Conservation (phyloP, 805 yeast species). For the Candida andamanensis region DNA sequence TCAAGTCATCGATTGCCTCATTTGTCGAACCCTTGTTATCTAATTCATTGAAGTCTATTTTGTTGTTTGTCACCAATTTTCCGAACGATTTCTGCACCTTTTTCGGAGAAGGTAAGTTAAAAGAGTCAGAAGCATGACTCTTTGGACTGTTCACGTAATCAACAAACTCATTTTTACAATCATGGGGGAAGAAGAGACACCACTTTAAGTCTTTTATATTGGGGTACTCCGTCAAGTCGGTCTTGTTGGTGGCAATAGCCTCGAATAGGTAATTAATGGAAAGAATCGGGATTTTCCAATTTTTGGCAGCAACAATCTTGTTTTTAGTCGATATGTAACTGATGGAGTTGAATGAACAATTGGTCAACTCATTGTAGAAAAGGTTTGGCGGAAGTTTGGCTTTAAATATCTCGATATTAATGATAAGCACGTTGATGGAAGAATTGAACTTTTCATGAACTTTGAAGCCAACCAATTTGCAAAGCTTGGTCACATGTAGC, state of each 20-base stretch:
- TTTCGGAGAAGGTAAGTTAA: slow-evolving; percentile 51
- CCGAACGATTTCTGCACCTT: slow-evolving; percentile 44
- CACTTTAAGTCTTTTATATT: slow-evolving; percentile 43
- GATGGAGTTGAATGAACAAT: slow-evolving; percentile 32
- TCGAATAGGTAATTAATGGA: slow-evolving; percentile 47
- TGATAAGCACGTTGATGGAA: slow-evolving; percentile 51
- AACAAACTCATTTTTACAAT: slow-evolving; percentile 8
- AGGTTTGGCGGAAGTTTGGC: slow-evolving; percentile 37
- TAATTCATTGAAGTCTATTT: slow-evolving; percentile 1
- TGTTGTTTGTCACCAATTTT: slow-evolving; percentile 9
- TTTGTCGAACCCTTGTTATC: background rate
- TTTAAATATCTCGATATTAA: slow-evolving; percentile 46
- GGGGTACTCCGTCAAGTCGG: slow-evolving; percentile 30
- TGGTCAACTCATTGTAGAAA: slow-evolving; percentile 26
- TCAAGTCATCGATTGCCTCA: slow-evolving; percentile 8
- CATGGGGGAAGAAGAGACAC: slow-evolving; percentile 52
- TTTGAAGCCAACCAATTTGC: slow-evolving; percentile 48
- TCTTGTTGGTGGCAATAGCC: slow-evolving; percentile 10
- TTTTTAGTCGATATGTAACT: slow-evolving; percentile 42
- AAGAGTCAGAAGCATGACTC: slow-evolving; percentile 1
- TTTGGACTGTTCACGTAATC: slow-evolving; percentile 9
- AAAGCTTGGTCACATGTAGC: slow-evolving; percentile 62
- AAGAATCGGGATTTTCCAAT: slow-evolving; percentile 55
- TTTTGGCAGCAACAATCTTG: slow-evolving; percentile 54
- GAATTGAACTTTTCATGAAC: slow-evolving; percentile 45